Conservation (phyloP, 2,329 filamentous ascomycete species). For the Aspergillus flavus region DNA sequence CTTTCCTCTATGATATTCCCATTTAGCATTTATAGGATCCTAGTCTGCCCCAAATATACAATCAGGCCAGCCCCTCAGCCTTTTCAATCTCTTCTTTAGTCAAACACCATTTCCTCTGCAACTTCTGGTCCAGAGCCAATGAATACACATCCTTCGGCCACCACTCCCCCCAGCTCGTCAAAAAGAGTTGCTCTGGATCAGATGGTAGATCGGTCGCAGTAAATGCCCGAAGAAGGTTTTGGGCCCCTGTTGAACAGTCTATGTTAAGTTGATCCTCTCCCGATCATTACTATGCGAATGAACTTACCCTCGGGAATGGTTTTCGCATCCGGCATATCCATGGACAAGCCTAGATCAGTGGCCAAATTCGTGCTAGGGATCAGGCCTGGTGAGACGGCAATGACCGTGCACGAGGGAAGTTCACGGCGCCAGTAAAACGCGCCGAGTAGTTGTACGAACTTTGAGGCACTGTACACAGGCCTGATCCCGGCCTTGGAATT, state of each 20-base stretch:
- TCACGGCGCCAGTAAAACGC: constrained; percentile 29
- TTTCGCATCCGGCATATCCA: neutral
- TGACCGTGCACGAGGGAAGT: constrained; percentile 23
- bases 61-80: constrained; percentile 13
- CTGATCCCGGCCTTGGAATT: constrained; percentile 18
- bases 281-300: neutral
- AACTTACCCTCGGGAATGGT: neutral
- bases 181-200: constrained; percentile 28
- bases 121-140: constrained; percentile 19
- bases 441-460: constrained; percentile 26
- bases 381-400: constrained; percentile 27
- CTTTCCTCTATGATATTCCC: neutral
- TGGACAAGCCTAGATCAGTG: neutral
- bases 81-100: constrained; percentile 27
- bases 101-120: constrained; percentile 30
- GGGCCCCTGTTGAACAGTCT: constrained; percentile 23
- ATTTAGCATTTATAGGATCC: neutral
- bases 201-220: constrained; percentile 20
- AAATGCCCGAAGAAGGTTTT: constrained; percentile 27
- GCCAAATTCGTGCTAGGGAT: neutral
- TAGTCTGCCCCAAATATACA: neutral
- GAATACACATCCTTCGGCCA: constrained; percentile 30
- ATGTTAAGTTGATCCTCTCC: neutral
- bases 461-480: constrained; percentile 28
- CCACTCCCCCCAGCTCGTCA: constrained; percentile 35